Base-by-base conservation (phyloP, 2,329 filamentous ascomycete genomes). In the Colletotrichum plurivorum region DNA sequence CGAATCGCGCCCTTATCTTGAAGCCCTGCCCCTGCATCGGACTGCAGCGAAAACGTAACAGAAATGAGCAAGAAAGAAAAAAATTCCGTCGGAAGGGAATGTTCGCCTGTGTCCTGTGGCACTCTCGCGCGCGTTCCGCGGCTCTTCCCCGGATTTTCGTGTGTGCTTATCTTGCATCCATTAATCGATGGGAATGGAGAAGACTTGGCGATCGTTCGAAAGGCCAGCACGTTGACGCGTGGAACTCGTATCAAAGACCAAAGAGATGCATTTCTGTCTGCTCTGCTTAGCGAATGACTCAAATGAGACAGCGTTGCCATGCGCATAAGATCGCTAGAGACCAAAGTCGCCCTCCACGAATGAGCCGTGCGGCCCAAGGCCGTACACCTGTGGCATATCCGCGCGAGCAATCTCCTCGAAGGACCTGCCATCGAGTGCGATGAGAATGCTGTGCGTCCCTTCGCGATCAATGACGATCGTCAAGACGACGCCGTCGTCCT, bases 401-500 rank as follows among this genome's bases (percentile, higher is more conserved):
- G 68, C 72, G 51, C 72, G 59, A 4, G 68, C 72, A 20, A 70
- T 54, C 63, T 72, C 68, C 18, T 64, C 56, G n/a, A 72, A 71
- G 2, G 63, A 63, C 56, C 52, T 61, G 12, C 71, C 72, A 46
- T 73, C 72, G 25, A 73, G 66, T 15, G 59, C 71, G 15, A 72
- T 53, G 5, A 72, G 63, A 25, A 72, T 69, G 16, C 71, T 73
- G n/a, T 68, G 58, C n/a, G 66, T 72, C 2, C 68, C 69, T 45
- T 69, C 43, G n/a, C 59, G 52, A 41, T 71, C 49, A 27, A 72
- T 52, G 15, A 73, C 68, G 46, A 72, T 71, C 4, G 65, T 70
- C 43, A 73, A 13, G 2, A 72, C 71, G 8, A 73, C 31, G 7
- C 72, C 71, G 39, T 73, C 71, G 53, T 71, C 72, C 57, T 72